Evolutionary conservation across 108 stramenopile genomes (phyloP), one percentile per base, ranked within the genome.

Genomic region (Pseudonitzschia multiseries): DNA sequence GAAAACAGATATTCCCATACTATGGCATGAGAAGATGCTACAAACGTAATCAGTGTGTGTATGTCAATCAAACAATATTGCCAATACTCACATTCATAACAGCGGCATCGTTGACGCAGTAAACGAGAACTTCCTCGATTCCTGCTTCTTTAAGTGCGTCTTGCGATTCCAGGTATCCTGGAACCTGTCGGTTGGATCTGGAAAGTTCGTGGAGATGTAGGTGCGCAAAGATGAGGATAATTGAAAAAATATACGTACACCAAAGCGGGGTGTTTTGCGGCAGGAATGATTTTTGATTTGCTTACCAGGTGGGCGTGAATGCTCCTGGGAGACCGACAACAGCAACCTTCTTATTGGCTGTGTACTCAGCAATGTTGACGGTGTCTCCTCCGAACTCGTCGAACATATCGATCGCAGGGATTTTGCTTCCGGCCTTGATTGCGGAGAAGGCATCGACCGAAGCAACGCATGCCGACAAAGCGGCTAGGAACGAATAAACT

Each of bases 321-420:
- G 89, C 89, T 61, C 85, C 89, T 61, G 90, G 89, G 33, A 79
- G 79, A 48, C 79, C 90, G 28, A 91, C 86, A 63, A 91, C 70
- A 42, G 86, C 79, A 0, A 88, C 74, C 48, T 77, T 84, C 51
- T 78, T 83, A 20, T 79, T 75, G 22, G 76, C 53, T 68, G 65
- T 65, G 72, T 85, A 81, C 28, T 85, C 83, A 8, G 64, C 78
- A 32, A 91, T 74, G 62, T 88, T 78, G 36, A 81, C 71, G 33
- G 41, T 41, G 43, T 79, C 79, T 29, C 31, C 32, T 20, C 54
- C 54, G 76, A 84, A 84, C 21, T 79, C 83, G 10, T 46, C 57
- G 41, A 76, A 69, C 42, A 84, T 53, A 9, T 76, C 65, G 8
- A 74, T 56, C n/a, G 70, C 61, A 9, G 83, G 83, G 28, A 84